phyloP scores from a whole-genome alignment of 768 basidiomycete species.

The Boletus sp. region DNA sequence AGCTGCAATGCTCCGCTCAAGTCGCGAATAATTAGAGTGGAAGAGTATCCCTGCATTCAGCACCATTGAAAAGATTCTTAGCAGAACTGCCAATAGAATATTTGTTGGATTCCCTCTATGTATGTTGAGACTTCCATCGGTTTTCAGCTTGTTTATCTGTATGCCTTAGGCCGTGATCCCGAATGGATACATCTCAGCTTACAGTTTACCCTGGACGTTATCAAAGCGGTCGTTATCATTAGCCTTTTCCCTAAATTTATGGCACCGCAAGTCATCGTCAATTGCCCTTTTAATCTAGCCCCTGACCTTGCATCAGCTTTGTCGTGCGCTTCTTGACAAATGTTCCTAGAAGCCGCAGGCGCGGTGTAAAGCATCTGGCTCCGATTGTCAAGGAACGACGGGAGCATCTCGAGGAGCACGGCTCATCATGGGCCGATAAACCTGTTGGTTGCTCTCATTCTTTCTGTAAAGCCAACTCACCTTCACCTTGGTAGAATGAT shows the following conservation, averaged over 20 bases:
- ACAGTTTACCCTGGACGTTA: constrained; percentile 20
- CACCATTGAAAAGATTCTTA: not conserved
- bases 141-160: not conserved
- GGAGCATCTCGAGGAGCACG: not conserved
- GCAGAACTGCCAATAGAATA: constrained; percentile 5
- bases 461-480: not conserved
- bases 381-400: constrained; percentile 24
- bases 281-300: not conserved
- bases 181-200: constrained; percentile 35
- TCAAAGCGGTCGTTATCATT: constrained; percentile 17
- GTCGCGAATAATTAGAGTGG: constrained; percentile 6
- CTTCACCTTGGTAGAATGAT: constrained; percentile 26
- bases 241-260: constrained; percentile 32
- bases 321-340: not conserved
- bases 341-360: constrained; percentile 3
- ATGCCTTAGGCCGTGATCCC: constrained; percentile 6
- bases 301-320: not conserved
- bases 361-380: constrained; percentile 16
- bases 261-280: constrained; percentile 25
- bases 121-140: not conserved
- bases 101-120: constrained; percentile 19
- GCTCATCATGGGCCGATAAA: not conserved
- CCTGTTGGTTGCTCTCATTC: not conserved
- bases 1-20: not conserved
- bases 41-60: constrained; percentile 4